These are phyloP conservation scores for Curvularia lunata DNA, from an alignment of 2,329 filamentous ascomycete genomes.

Conservation along the genomic window DNA sequence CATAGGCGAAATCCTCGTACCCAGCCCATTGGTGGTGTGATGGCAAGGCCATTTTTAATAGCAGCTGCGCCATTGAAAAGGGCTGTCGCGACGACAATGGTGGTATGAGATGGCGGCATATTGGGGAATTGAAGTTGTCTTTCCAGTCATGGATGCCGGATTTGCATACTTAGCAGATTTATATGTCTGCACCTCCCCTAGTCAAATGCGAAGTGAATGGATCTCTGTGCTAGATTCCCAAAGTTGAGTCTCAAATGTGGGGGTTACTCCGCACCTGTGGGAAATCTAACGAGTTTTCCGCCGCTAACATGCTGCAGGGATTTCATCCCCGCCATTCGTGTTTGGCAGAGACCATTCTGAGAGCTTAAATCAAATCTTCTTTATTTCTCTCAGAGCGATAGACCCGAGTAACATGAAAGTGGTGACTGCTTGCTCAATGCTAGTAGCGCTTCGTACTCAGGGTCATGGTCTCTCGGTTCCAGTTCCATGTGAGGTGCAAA, in stretches of 20 bases:
- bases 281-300: constrained; percentile 28
- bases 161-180: constrained; percentile 8
- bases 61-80: constrained; percentile 25
- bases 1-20: constrained; percentile 6
- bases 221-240: neutral
- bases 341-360: neutral
- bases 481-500: constrained; percentile 37
- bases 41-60: constrained; percentile 35
- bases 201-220: neutral
- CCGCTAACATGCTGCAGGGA: constrained; percentile 17
- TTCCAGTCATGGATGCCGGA: neutral
- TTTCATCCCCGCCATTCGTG: neutral
- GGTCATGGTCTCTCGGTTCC: constrained; percentile 35
- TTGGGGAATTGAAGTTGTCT: neutral
- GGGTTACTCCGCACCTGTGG: constrained; percentile 12
- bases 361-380: neutral
- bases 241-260: constrained; percentile 5
- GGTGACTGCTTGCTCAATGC: constrained; percentile 34
- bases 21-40: constrained; percentile 35
- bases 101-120: constrained; percentile 21
- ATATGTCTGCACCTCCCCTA: constrained; percentile 2
- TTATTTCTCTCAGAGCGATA: constrained; percentile 13
- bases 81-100: constrained; percentile 17
- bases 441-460: constrained; percentile 32
- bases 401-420: constrained; percentile 28